phyloP scores from a whole-genome alignment of 306 rosid species.

The Sophora flavescens region DNA sequence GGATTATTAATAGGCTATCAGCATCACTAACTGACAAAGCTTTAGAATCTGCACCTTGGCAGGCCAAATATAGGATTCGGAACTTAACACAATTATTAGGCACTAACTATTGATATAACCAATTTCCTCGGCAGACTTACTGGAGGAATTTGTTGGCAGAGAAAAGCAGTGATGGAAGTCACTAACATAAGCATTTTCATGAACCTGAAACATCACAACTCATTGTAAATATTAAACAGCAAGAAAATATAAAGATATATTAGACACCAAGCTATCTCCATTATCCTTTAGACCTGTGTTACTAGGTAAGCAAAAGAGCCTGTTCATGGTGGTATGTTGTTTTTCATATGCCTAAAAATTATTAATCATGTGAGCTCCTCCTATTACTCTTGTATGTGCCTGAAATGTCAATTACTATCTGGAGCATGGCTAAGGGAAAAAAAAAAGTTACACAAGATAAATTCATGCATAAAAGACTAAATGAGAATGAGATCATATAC shows the following conservation, averaged over 20 bases:
- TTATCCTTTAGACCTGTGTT: conserved; percentile 21
- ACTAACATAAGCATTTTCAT: conserved; percentile 91
- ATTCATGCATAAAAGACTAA: conserved; percentile 7
- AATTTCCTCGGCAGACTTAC: conserved; percentile 50
- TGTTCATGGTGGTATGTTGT: background rate
- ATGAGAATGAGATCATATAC: background rate
- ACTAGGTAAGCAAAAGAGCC: conserved; percentile 26
- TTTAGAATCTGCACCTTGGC: conserved; percentile 29
- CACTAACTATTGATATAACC: conserved; percentile 8
- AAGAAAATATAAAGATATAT: conserved; percentile 2
- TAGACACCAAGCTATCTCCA: conserved; percentile 31
- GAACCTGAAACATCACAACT: conserved; percentile 75
- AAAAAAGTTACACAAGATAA: background rate
- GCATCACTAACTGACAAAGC: conserved; percentile 13
- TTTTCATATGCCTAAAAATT: conserved; percentile 19
- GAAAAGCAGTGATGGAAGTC: conserved; percentile 94
- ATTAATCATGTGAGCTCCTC: conserved; percentile 14
- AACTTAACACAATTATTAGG: conserved; percentile 29
- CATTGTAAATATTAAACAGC: conserved; percentile 33
- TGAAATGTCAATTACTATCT: conserved; percentile 2
- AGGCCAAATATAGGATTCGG: conserved; percentile 26
- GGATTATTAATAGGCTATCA: conserved; percentile 18
- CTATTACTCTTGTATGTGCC: conserved; percentile 13
- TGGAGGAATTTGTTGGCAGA: conserved; percentile 74
- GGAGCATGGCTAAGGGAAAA: background rate